These are phyloP conservation scores for Iberis pinnata DNA, from an alignment of 345 rosid genomes.

Conservation along the genomic window DNA sequence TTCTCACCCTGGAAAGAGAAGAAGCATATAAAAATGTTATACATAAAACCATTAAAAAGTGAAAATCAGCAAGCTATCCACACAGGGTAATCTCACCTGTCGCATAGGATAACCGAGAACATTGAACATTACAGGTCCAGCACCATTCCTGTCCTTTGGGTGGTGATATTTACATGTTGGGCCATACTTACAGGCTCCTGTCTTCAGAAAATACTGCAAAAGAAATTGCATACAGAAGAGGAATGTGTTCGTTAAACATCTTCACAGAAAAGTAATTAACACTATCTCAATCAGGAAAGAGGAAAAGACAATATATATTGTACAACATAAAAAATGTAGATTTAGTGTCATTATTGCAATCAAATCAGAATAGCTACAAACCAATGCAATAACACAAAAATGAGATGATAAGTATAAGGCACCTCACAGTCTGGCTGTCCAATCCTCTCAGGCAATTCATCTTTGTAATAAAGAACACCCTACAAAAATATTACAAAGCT, in stretches of 20 bases:
- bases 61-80: no score
- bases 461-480: constrained; percentile 41
- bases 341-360: neutral
- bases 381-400: neutral
- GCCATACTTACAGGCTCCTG: constrained; percentile 84
- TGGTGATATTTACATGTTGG: constrained; percentile 80
- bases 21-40: neutral
- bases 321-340: neutral
- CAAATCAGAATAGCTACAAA: neutral
- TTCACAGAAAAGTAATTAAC: neutral
- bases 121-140: constrained; percentile 66
- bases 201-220: constrained; percentile 66
- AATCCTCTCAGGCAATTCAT: constrained; percentile 59
- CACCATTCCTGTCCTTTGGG: constrained; percentile 83
- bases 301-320: neutral
- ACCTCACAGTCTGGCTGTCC: constrained; percentile 85
- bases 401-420: constrained; percentile 4
- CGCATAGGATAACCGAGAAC: constrained; percentile 70
- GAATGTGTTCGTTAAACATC: constrained; percentile 5
- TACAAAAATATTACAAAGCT: constrained; percentile 18
- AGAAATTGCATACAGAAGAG: constrained; percentile 10
- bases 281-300: neutral
- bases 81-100: constrained; percentile 34
- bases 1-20: constrained; percentile 51
- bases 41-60: constrained; percentile 6